Evolutionary conservation across 257 asterid genomes (phyloP), one percentile per base, ranked within the genome.

Genomic region (Nemophila menziesii): DNA sequence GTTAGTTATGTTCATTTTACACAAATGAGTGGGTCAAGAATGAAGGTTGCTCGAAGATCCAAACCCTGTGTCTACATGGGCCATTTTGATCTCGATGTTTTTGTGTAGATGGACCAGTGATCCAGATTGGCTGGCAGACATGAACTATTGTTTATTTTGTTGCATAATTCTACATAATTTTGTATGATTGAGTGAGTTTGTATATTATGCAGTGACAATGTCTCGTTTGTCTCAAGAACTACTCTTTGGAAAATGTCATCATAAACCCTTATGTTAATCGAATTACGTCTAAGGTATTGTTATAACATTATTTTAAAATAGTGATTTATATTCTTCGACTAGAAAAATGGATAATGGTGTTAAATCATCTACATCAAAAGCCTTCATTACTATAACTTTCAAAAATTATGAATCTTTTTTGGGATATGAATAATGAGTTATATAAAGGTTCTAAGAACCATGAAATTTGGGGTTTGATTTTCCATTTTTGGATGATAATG

Each of bases 171-270:
- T 47, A 9, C 9, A 11, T 16, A 36, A 26, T 38, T 22, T 21
- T 12, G 10, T 11, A 2, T 11, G 21, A 11, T 11, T 2, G 4
- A 5, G 27, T 13, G 36, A 2, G 7, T 29, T 29, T 5, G 36
- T 29, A 29, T 29, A 7, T 29, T 2, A 29, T 90, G 86, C 83
- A 90, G 98, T 90, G 98, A 96, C 98, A 90, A 59, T 90, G 98
- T 46, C 98, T 96, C 50, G 63, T 81, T 55, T 90, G 98, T 77
- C 68, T 85, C 64, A 90, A 79, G 87, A 90, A 90, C 63, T 90
- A 79, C 60, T 63, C 85, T 39, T 62, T 81, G 85, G 98, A 81
- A 65, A 78, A 79, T 59, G 71, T 85, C 56, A 71, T 90, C 67
- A 71, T 81, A 52, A 96, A 90, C 60, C 94, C 98, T 9, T 90